A percentile compares a stretch with the other conserved stretches of the same genome.
Conservation (phyloP, 371 early-diverging fungal genomes). For the Amoeboaphelidium occidentale region DNA sequence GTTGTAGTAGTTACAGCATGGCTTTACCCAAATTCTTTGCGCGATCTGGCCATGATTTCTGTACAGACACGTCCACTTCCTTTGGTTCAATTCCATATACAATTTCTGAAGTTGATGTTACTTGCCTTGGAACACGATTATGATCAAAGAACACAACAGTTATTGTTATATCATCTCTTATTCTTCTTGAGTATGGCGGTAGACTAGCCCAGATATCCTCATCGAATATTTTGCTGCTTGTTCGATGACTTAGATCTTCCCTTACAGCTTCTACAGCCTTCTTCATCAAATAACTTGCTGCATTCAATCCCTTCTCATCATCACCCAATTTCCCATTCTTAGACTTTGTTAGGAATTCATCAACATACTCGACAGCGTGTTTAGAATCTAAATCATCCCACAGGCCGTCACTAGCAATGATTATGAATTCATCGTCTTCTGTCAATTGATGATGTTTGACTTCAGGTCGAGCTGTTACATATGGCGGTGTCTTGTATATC, state of each 20-base stretch:
- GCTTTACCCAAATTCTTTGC: no score
- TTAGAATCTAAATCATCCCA: slow-evolving; percentile 61
- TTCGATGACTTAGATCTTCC: neutral
- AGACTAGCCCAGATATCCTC: slow-evolving; percentile 23
- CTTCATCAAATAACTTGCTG: slow-evolving; percentile 1
- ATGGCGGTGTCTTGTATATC: slow-evolving; percentile 73
- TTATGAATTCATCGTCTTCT: slow-evolving; percentile 43
- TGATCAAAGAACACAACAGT: slow-evolving; percentile 42
- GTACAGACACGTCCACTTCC: no score
- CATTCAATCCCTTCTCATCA: neutral
- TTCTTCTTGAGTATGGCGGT: slow-evolving; percentile 32
- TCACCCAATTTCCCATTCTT: slow-evolving; percentile 1
- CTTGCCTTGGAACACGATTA: no score
- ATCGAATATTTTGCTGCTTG: neutral
- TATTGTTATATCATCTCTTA: slow-evolving; percentile 82
- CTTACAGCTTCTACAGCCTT: neutral
- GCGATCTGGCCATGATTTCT: no score
- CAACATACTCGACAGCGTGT: slow-evolving; percentile 33
- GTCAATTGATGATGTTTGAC: slow-evolving; percentile 16
- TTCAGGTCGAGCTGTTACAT: slow-evolving; percentile 69
- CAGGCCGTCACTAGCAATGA: slow-evolving; percentile 80
- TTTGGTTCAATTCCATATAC: no score
- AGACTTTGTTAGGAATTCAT: slow-evolving; percentile 6
- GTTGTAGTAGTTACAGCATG: no score
- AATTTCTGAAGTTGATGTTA: no score